Evolutionary conservation across 441 rosid genomes (phyloP).

Genomic region (Adansonia madagascariensis): DNA sequence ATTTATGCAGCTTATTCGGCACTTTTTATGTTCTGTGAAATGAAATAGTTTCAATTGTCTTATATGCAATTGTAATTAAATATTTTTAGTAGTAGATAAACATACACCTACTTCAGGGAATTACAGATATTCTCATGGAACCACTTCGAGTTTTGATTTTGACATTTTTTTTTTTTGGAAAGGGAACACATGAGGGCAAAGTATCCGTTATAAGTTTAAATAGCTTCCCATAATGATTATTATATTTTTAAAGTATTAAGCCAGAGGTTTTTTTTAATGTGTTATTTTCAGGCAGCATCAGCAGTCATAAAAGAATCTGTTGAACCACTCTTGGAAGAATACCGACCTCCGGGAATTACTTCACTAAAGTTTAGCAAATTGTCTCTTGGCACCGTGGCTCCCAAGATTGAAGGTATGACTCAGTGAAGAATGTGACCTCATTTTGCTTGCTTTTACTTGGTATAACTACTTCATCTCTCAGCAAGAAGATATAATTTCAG

Average conservation of each 20-base stretch:
- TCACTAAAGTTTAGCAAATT: conserved; percentile 81
- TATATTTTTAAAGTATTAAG: neutral
- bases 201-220: neutral
- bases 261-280: neutral
- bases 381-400: conserved; percentile 87
- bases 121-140: neutral
- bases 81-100: neutral
- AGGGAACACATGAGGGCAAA: neutral
- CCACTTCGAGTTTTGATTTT: neutral
- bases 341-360: conserved; percentile 89
- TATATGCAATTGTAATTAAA: neutral
- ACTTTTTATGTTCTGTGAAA: conserved; percentile 2
- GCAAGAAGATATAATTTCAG: neutral
- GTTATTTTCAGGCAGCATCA: conserved; percentile 72
- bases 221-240: neutral
- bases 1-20: conserved; percentile 10
- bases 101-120: neutral
- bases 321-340: conserved; percentile 91
- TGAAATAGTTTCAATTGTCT: conserved; percentile 5
- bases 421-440: neutral
- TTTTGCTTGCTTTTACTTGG: neutral
- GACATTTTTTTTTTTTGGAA: neutral
- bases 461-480: conserved; percentile 15
- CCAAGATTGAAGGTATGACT: conserved; percentile 83
- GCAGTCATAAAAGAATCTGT: conserved; percentile 86